Evolutionary conservation across 371 early-diverging fungal species (phyloP), one percentile per base, ranked within the genome.

Genomic region (Dichotomocladium elegans): DNA sequence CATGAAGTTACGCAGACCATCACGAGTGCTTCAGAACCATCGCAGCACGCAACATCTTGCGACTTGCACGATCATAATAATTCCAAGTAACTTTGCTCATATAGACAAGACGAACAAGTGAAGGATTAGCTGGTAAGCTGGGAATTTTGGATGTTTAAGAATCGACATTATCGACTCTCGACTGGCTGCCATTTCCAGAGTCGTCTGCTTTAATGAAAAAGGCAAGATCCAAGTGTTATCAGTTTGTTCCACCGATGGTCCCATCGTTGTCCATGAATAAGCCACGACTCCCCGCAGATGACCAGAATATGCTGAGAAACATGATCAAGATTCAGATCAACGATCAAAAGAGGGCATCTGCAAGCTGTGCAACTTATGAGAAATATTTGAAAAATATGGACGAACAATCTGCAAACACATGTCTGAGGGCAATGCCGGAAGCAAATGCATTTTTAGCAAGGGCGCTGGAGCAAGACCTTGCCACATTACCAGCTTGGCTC

Each of bases 391-490:
- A 51, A 10, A 51, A 51, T 17, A 28, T 51, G 2, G 52, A 42
- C 10, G 31, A 51, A 12, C 42, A 51, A 42, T 41, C 15, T 1
- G 30, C 37, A 27, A 51, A 51, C 11, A 8, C 11, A 14, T 51
- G 52, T 24, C 43, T 51, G 3, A 10, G n/a, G 5, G 9, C 10
- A 21, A 11, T 42, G 37, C 52, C 52, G 4, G n/a, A 30, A 24
- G 33, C 52, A 9, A 15, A 3, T 15, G 19, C 1, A 15, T 51
- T 51, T 17, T 19, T 41, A 4, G 3, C 15, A 51, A 1, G 28
- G n/a, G 52, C 52, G 1, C n/a, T 51, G 2, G 42, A 42, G 14
- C 42, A 51, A 42, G 52, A 51, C 31, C 52, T 51, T n/a, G 5
- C 7, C 12, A 21, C 6, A 2, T 37, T 51, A 11, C 43, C 52